These are phyloP conservation scores for Penicillium rolfsii DNA, from an alignment of 2,329 filamentous ascomycete genomes.

Conservation along the genomic window DNA sequence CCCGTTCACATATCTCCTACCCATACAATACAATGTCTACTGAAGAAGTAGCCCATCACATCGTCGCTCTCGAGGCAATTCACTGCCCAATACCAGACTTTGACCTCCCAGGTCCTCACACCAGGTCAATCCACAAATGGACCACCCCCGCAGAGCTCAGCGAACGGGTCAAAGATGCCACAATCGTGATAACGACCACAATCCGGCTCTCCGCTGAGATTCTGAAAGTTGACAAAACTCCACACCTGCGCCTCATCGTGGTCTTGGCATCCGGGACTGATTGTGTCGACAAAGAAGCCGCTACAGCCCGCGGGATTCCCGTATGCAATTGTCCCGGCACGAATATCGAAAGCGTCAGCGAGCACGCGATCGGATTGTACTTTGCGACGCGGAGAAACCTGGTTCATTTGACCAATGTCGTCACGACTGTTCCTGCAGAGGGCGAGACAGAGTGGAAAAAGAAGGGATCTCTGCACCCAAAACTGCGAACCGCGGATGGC, in stretches of 20 bases:
- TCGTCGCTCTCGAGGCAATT: slow-evolving; percentile 53
- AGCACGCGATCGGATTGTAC: slow-evolving; percentile 49
- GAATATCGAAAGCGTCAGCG: slow-evolving; percentile 53
- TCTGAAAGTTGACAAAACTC: slow-evolving; percentile 47
- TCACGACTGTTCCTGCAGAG: slow-evolving; percentile 28
- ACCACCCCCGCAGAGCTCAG: slow-evolving; percentile 41
- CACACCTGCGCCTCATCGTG: slow-evolving; percentile 49
- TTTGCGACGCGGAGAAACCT: slow-evolving; percentile 52
- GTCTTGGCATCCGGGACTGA: slow-evolving; percentile 54
- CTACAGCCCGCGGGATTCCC: slow-evolving; percentile 46
- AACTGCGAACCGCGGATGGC: slow-evolving; percentile 26
- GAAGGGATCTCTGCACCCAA: slow-evolving; percentile 39
- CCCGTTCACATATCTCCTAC: neutral
- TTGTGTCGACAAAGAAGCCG: slow-evolving; percentile 50
- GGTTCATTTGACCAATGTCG: slow-evolving; percentile 39
- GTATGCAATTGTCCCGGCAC: slow-evolving; percentile 53
- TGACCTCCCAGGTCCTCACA: slow-evolving; percentile 49
- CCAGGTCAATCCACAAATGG: slow-evolving; percentile 35
- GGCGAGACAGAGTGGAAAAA: slow-evolving; percentile 44
- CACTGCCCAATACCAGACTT: slow-evolving; percentile 47
- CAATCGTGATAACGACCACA: slow-evolving; percentile 51
- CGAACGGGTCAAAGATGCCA: slow-evolving; percentile 49
- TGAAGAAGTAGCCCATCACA: slow-evolving; percentile 31
- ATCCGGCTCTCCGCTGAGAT: slow-evolving; percentile 32
- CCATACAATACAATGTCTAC: neutral